These are phyloP conservation scores for Candida tallmaniae DNA, from an alignment of 805 yeast genomes.

Conservation along the genomic window DNA sequence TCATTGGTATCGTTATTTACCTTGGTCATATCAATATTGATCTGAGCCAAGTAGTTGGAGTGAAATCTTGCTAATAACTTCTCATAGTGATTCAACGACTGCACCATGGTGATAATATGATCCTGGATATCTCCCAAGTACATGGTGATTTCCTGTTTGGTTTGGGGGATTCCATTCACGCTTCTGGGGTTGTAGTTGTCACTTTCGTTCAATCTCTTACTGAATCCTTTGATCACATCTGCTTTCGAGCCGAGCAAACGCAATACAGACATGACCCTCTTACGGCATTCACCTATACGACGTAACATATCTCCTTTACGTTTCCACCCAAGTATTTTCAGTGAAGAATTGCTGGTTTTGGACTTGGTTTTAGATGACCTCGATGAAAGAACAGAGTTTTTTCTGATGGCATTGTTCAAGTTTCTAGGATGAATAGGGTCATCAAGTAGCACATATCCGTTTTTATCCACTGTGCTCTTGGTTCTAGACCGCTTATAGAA, in stretches of 20 bases:
- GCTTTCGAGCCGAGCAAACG: constrained; percentile 88
- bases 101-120: constrained; percentile 96
- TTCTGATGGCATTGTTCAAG: constrained; percentile 1
- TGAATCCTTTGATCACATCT: constrained; percentile 94
- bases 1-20: constrained; percentile 97
- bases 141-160: constrained; percentile 72
- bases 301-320: constrained; percentile 92
- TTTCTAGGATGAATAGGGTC: constrained; percentile 2
- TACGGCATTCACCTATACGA: constrained; percentile 92
- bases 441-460: constrained; percentile 10
- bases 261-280: constrained; percentile 85
- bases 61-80: constrained; percentile 92
- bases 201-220: constrained; percentile 68
- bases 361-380: constrained; percentile 1
- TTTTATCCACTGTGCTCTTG: constrained; percentile 33
- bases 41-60: constrained; percentile 92
- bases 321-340: constrained; percentile 62
- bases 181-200: constrained; percentile 26
- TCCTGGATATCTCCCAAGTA: constrained; percentile 97
- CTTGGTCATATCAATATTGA: constrained; percentile 95
- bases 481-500: constrained; percentile 33
- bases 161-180: constrained; percentile 38
- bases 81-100: constrained; percentile 89
- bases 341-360: constrained; percentile 28
- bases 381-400: constrained; percentile 4